Base-by-base conservation (phyloP, 2,329 filamentous ascomycete genomes). In the Fusarium sp. region DNA sequence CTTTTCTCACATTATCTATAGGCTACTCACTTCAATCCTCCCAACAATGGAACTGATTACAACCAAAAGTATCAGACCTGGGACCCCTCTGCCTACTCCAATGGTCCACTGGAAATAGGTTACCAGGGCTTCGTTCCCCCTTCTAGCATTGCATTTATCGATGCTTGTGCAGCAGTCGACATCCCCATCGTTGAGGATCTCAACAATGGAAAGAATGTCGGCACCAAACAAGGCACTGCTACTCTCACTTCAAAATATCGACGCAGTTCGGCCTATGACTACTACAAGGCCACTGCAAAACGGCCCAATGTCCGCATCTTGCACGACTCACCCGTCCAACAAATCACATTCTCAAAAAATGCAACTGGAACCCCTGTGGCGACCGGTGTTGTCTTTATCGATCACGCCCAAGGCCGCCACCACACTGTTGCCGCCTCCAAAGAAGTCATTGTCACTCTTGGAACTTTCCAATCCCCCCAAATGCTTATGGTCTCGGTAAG, bases 121-220 rank as follows among this genome's bases (percentile, higher is more conserved):
- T 35, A 62, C 17, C 57, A 62, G 11, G 59, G 59, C 3, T 62
- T 40, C 4, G 59, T 62, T 6, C 57, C 59, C 3, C 57, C 59
- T 17, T 62, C 57, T 2, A 23, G 57, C 4, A 10, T 62, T 7
- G 48, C 57, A 1, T 62, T 62, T 1, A 55, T 62, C 21, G 53
- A 62, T 10, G 48, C 59, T 5, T 62, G 59, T 3, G 42, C 52
- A 11, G 57, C 59, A 1, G 39, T 58, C 1, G 42, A 62, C 0
- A 48, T 62, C 5, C 59, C 57, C 2, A 27, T 62, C 1, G 25
- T 62, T 3, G 9, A 35, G 5, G 59, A 62, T 5, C 53, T 55
- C 31, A 62, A 62, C 15, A 62, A 10, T 0, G 59, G 59, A 0
- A 62, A 55, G 6, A 62, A 58, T 4, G 37, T 51, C 1, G 59